A percentile compares a stretch with the other conserved stretches of the same genome.
These are phyloP conservation scores for Chenopodium album DNA, from an alignment of 148 eudicot genomes.

Conservation along the genomic window DNA sequence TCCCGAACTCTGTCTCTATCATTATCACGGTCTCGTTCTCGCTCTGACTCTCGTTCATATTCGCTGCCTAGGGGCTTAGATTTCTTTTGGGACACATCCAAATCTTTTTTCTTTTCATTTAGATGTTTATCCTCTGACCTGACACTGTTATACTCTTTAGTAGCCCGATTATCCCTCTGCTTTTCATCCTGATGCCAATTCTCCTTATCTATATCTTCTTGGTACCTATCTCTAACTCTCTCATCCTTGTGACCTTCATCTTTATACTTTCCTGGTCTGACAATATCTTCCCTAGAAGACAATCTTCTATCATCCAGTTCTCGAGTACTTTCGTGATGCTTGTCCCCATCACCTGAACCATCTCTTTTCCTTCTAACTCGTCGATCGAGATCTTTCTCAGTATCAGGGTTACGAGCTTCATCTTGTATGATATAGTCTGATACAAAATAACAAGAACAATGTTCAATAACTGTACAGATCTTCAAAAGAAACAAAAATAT, in stretches of 20 bases:
- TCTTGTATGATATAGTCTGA: constrained; percentile 36
- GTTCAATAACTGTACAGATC: neutral
- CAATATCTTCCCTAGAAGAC: constrained; percentile 57
- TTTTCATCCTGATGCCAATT: constrained; percentile 47
- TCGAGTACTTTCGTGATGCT: constrained; percentile 48
- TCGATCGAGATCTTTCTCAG: constrained; percentile 69
- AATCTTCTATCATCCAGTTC: constrained; percentile 51
- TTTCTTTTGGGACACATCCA: constrained; percentile 51
- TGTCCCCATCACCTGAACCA: constrained; percentile 59
- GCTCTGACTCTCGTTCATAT: constrained; percentile 33
- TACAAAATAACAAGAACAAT: constrained; percentile 1
- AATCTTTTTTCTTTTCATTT: constrained; percentile 56
- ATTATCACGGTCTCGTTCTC: constrained; percentile 40
- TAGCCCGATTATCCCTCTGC: constrained; percentile 47
- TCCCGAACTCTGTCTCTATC: constrained; percentile 30
- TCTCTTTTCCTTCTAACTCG: constrained; percentile 65
- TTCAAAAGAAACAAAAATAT: neutral
- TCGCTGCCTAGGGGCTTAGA: constrained; percentile 35
- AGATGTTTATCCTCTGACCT: constrained; percentile 59
- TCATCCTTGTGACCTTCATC: constrained; percentile 66
- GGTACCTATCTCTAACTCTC: constrained; percentile 40
- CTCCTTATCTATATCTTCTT: constrained; percentile 54
- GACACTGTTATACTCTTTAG: constrained; percentile 48
- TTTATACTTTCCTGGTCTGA: constrained; percentile 51
- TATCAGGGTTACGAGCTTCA: constrained; percentile 50